Percentiles rank a stretch among this genome's conserved stretches.
Conservation (phyloP, 192 early-diverging fungal species). For the Coemansia sp. region DNA sequence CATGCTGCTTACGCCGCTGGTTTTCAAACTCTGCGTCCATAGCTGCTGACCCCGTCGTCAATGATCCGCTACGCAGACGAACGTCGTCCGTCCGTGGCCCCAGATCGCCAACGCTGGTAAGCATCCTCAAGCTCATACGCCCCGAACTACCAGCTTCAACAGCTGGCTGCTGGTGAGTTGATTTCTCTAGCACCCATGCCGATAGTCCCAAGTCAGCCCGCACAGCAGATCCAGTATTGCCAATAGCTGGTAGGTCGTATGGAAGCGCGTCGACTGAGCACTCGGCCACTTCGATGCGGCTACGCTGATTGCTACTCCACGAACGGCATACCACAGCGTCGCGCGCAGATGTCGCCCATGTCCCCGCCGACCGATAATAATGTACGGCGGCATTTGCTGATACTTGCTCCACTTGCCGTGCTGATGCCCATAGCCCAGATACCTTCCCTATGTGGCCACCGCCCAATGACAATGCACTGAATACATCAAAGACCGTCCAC, state of each 20-base stretch:
- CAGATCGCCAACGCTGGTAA: slow-evolving; percentile 6
- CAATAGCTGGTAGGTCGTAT: neutral
- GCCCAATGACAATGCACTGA: slow-evolving; percentile 20
- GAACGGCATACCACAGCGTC: slow-evolving; percentile 34
- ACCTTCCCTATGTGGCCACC: neutral
- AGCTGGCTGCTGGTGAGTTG: slow-evolving; percentile 5
- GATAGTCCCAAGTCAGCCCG: slow-evolving; percentile 38
- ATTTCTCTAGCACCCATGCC: slow-evolving; percentile 44
- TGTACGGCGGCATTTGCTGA: slow-evolving; percentile 9
- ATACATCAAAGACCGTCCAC: slow-evolving; percentile 48
- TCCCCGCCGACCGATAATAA: slow-evolving; percentile 14
- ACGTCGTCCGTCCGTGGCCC: neutral
- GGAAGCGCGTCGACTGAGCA: slow-evolving; percentile 21
- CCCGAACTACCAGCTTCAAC: neutral
- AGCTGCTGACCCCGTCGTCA: slow-evolving; percentile 35
- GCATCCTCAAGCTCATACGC: slow-evolving; percentile 11
- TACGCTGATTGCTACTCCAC: slow-evolving; percentile 34
- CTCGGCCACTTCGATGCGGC: slow-evolving; percentile 48
- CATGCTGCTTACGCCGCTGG: slow-evolving; percentile 40
- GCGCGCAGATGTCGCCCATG: slow-evolving; percentile 42
- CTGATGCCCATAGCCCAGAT: slow-evolving; percentile 31
- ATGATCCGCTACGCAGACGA: slow-evolving; percentile 19
- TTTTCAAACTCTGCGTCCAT: slow-evolving; percentile 36
- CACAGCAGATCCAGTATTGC: neutral
- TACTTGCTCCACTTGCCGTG: slow-evolving; percentile 14